Evolutionary conservation across 352 stramenopile genomes (phyloP).

Genomic region (Pythium phragmitis): DNA sequence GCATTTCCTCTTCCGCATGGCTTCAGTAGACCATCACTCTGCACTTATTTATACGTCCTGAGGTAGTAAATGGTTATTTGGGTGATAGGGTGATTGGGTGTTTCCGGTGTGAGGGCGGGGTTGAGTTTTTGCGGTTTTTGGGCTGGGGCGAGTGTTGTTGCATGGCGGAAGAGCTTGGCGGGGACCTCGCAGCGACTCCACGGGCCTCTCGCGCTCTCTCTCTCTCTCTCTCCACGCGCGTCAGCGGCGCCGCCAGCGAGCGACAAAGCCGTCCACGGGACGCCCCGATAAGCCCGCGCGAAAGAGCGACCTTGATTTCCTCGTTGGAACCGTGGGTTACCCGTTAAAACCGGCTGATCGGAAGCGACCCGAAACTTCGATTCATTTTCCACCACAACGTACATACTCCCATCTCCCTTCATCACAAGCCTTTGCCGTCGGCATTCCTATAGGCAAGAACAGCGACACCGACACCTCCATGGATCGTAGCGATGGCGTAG

Average conservation of each 20-base stretch:
- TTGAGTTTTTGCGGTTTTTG: constrained; percentile 15
- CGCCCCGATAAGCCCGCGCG: not conserved
- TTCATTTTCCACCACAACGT: no score
- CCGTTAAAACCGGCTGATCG: constrained; percentile 10
- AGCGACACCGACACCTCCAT: constrained; percentile 2
- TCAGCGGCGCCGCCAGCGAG: not conserved
- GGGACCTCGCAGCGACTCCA: constrained; percentile 9
- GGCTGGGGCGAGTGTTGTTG: constrained; percentile 18
- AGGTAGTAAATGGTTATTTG: constrained; percentile 7
- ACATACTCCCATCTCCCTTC: no score
- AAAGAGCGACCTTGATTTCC: not conserved
- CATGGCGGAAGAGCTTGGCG: constrained; percentile 32
- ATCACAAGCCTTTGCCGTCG: not conserved
- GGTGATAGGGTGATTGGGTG: constrained; percentile 26
- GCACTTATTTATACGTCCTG: not conserved
- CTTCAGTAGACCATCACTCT: constrained; percentile 22
- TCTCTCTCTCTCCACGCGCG: not conserved
- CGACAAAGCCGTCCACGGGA: not conserved
- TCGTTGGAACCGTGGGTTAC: not conserved
- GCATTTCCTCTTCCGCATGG: constrained; percentile 2
- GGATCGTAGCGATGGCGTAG: constrained; percentile 26
- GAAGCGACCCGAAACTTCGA: constrained; percentile 1
- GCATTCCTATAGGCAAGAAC: not conserved
- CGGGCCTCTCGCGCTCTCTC: constrained; percentile 10
- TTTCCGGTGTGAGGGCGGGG: constrained; percentile 16